A percentile compares a stretch with the other conserved stretches of the same genome.
Conservation (phyloP, 1,284 basidiomycete genomes). For the Termitomyces sp. region DNA sequence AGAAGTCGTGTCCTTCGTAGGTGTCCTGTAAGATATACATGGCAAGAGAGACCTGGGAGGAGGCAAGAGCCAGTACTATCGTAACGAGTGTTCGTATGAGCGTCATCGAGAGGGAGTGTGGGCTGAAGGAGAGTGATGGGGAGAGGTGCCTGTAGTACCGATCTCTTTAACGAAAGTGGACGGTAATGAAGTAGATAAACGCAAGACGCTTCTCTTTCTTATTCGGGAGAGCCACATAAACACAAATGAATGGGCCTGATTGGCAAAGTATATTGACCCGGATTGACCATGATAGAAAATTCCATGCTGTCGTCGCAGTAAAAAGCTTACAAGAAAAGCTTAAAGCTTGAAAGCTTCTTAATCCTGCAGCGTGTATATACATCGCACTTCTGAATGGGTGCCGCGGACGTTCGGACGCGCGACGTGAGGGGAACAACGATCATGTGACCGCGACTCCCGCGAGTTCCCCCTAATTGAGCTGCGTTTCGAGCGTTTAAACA, state of each 20-base stretch:
- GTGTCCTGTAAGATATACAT: conserved; percentile 26
- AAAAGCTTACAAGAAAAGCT: too few species aligned
- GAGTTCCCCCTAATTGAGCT: background rate
- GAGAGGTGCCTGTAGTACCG: background rate
- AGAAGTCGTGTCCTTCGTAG: conserved; percentile 39
- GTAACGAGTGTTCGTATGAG: background rate
- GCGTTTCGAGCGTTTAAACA: background rate
- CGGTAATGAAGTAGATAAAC: background rate
- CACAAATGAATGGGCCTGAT: background rate
- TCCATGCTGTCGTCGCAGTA: too few species aligned
- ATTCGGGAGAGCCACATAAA: background rate
- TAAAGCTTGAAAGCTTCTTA: too few species aligned
- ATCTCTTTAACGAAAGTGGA: background rate
- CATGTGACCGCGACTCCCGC: background rate
- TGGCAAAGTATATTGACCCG: background rate
- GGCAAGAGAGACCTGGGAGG: background rate
- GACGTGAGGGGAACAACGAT: background rate
- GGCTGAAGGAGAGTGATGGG: conserved; percentile 1
- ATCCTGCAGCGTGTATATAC: too few species aligned
- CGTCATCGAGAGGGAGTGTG: conserved; percentile 6
- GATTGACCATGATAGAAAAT: too few species aligned
- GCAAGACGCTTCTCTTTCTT: background rate
- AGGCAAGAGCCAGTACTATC: conserved; percentile 4
- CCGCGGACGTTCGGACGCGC: too few species aligned
- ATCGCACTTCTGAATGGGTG: too few species aligned